These are phyloP conservation scores for Cardamine occulta DNA, from an alignment of 345 rosid genomes.

Conservation along the genomic window DNA sequence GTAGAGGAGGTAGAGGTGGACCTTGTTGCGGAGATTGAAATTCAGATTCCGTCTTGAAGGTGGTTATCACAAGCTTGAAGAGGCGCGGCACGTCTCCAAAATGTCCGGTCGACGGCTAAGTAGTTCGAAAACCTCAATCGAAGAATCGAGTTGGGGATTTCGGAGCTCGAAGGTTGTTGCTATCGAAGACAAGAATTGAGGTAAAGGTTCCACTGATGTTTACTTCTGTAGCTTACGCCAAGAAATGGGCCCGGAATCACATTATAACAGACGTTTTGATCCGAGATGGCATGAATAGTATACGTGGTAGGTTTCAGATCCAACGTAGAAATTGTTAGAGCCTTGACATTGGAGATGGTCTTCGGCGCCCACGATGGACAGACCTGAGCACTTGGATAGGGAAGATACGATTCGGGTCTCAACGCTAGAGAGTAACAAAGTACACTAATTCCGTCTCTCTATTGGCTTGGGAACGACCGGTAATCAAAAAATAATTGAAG, in stretches of 20 bases:
- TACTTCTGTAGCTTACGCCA: slow-evolving; percentile 95
- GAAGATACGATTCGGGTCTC: slow-evolving; percentile 82
- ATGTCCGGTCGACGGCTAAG: slow-evolving; percentile 92
- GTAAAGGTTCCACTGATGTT: slow-evolving; percentile 88
- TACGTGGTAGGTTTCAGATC: slow-evolving; percentile 99
- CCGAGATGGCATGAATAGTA: slow-evolving; percentile 99
- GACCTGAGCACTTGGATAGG: slow-evolving; percentile 74
- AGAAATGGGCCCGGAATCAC: slow-evolving; percentile 95
- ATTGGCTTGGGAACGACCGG: no score
- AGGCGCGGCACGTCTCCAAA: slow-evolving; percentile 98
- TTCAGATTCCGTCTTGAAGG: slow-evolving; percentile 88
- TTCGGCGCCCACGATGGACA: slow-evolving; percentile 55
- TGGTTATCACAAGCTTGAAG: slow-evolving; percentile 98
- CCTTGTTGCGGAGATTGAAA: slow-evolving; percentile 66
- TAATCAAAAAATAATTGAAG: slow-evolving; percentile 86
- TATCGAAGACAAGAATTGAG: slow-evolving; percentile 74
- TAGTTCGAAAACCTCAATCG: slow-evolving; percentile 92
- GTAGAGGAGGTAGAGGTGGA: slow-evolving; percentile 38
- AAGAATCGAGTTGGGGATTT: slow-evolving; percentile 84
- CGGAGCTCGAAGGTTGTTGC: slow-evolving; percentile 89
- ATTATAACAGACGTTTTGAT: slow-evolving; percentile 86
- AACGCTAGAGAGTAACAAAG: slow-evolving; percentile 83
- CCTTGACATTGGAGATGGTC: slow-evolving; percentile 95
- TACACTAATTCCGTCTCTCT: slow-evolving; percentile 86
- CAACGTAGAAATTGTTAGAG: slow-evolving; percentile 79